Base-by-base conservation (phyloP, 805 yeast genomes). In the Cyberlindnera americana region DNA sequence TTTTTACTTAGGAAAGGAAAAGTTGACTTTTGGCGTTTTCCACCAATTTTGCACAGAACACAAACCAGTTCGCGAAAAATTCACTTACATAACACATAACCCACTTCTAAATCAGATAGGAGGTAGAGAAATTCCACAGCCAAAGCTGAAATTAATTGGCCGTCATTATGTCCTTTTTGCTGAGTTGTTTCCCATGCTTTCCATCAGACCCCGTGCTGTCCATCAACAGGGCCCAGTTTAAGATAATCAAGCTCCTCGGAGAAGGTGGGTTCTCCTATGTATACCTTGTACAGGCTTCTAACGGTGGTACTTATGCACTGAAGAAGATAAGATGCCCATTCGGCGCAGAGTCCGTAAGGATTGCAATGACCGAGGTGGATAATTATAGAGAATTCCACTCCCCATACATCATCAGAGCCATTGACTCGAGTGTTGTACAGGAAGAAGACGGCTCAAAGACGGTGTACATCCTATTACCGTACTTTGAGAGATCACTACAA, bases 241-340 rank as follows among this genome's bases (percentile, higher is more conserved):
- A 67, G 51, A 81, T 90, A 14, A 63, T 78, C 38, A 72, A 77
- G 43, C 69, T 90, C n/a, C 66, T 90, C 6, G 96, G 95, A 9
- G 97, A 89, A 64, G 95, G 95, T 3, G 95, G 93, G 12, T 84
- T 83, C 56, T 81, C 95, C 1, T 88, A 83, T 51, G 95, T 87
- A 8, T 90, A 90, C 55, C 66, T 88, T 17, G 95, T 89, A 4
- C 70, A 77, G 47, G 66, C 68, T 19, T 50, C 57, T 10, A 65
- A 69, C 47, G 65, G 71, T 24, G 73, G 72, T 26, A 50, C 64
- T 31, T 85, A 77, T 54, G 96, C 96, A 3, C 65, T 90, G 55
- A 90, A 90, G 66, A 84, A 85, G 65, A 85, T 88, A 38, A 68
- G 90, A 44, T 89, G 96, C 60, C 89, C 95, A 2, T 85, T 81